Base-by-base conservation (phyloP, 805 yeast genomes). In the Pichia scutulata region DNA sequence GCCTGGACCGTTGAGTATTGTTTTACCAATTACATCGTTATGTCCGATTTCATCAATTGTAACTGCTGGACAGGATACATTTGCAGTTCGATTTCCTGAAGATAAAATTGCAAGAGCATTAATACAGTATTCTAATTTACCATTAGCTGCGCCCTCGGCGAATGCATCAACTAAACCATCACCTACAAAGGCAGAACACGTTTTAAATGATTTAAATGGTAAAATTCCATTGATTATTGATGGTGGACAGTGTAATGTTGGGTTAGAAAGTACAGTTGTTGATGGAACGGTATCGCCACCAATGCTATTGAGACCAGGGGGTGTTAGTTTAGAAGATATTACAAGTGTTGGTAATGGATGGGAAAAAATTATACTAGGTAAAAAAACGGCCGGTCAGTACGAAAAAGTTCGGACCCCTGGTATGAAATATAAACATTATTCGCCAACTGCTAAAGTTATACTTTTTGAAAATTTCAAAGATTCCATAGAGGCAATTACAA, bases 91-190 rank as follows among this genome's bases (percentile, higher is more conserved):
- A 52, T 75, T 93, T 64, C 99, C 99, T 2, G 70, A 77, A 5
- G 85, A 92, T 65, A 88, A 92, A 0, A 78, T 93, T 1, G 98
- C 98, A 0, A 72, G 99, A 53, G 96, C 98, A 0, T 70, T 93
- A 43, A 89, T 93, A 48, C 86, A 88, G 2, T 60, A 86, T 13
- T 80, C 95, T 48, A 93, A 89, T 56, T 77, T 86, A 2, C 98
- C 99, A 1, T 68, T 93, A 37, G 99, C 99, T 1, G 99, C 99
- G 0, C 99, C 99, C 0, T 88, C 96, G 1, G 99, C 99, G 2
- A 93, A 93, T 66, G 92, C 97, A 1, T 89, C 97, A 1, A 93
- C 99, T 0, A 72, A 89, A 46, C 99, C 99, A 1, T 86, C 96
- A 19, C 97, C 98, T 1, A 93, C 99, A 0, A 61, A 75, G 33